Evolutionary conservation across 352 stramenopile species (phyloP).

Genomic region (Pythium angustatum): DNA sequence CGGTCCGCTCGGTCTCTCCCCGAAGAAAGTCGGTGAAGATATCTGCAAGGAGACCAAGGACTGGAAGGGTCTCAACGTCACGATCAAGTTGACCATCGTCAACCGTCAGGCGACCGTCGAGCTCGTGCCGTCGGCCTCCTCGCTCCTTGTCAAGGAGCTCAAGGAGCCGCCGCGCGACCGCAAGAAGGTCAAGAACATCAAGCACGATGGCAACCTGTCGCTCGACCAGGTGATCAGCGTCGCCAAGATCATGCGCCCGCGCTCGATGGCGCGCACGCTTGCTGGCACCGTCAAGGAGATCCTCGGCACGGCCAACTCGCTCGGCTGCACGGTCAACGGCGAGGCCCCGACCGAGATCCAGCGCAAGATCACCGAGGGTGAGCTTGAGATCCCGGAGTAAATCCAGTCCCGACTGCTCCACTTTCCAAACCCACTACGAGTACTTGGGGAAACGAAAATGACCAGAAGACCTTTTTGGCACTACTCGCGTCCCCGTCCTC

Average conservation of each 20-base stretch:
- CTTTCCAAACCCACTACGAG: background rate
- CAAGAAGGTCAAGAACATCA: constrained; percentile 99
- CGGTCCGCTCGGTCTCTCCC: constrained; percentile 99
- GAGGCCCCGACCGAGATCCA: constrained; percentile 97
- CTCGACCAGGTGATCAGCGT: constrained; percentile 99
- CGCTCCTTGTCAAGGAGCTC: constrained; percentile 99
- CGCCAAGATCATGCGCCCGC: constrained; percentile 96
- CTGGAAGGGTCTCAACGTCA: constrained; percentile 99
- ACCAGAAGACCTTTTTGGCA: constrained; percentile 23
- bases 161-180: constrained; percentile 99
- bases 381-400: constrained; percentile 97
- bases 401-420: too few species aligned
- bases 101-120: constrained; percentile 98
- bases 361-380: constrained; percentile 94
- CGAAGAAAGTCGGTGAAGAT: constrained; percentile 99
- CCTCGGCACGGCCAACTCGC: constrained; percentile 97
- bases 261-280: constrained; percentile 96
- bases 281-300: constrained; percentile 99
- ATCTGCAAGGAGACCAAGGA: constrained; percentile 99
- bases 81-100: constrained; percentile 99
- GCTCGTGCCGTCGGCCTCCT: constrained; percentile 97
- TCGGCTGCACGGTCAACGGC: constrained; percentile 99
- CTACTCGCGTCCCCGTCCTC: background rate
- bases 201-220: constrained; percentile 99
- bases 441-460: constrained; percentile 23